Percentiles rank a stretch among this genome's conserved stretches.
These are phyloP conservation scores for Ceratocystis alfenasii DNA, from an alignment of 2,329 filamentous ascomycete genomes.

Conservation along the genomic window DNA sequence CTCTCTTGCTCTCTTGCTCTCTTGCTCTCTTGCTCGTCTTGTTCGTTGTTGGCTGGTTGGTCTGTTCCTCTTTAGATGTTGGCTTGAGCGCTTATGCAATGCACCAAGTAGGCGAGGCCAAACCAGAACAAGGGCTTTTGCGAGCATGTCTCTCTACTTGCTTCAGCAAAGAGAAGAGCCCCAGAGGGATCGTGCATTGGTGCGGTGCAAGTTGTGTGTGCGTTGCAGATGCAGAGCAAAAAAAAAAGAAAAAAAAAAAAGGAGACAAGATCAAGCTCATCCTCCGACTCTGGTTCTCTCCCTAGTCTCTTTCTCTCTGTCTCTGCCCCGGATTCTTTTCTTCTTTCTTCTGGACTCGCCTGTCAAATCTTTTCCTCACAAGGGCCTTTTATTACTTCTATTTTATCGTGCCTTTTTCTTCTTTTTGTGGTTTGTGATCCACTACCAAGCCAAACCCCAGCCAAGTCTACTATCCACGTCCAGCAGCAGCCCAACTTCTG, in stretches of 20 bases:
- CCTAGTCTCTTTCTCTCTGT: background rate
- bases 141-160: no score
- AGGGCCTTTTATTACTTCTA: background rate
- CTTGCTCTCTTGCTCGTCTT: background rate
- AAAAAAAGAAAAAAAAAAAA: background rate
- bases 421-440: background rate
- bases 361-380: background rate
- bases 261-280: background rate
- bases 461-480: background rate
- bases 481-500: background rate
- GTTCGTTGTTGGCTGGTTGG: background rate
- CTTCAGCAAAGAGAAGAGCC: constrained; percentile 31
- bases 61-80: background rate
- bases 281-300: no score
- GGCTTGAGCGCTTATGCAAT: constrained; percentile 10
- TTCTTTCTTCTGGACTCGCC: background rate
- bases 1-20: background rate
- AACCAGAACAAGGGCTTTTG: no score
- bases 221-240: background rate
- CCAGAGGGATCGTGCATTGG: constrained; percentile 25
- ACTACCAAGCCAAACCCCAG: background rate
- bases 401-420: background rate
- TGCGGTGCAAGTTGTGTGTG: background rate
- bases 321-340: constrained; percentile 2
- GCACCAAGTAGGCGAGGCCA: constrained; percentile 18